Evolutionary conservation across 495 filamentous ascomycete genomes (phyloP), one percentile per base, ranked within the genome.

Genomic region (Penicillium mononematosum): DNA sequence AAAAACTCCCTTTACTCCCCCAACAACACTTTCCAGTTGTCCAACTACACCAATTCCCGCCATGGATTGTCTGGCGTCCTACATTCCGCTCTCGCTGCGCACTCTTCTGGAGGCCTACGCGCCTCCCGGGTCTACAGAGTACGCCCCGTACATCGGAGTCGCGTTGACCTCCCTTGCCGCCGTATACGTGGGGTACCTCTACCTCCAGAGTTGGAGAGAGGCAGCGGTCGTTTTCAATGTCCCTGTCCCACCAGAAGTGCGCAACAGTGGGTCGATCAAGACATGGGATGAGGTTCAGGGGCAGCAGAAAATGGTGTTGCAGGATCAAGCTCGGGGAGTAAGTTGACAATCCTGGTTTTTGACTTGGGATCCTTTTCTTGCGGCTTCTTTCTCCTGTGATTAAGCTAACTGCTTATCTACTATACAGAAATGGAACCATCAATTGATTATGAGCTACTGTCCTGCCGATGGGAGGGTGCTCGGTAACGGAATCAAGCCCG

Each of bases 391-490:
- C 41, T 19, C 24, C 0, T 19, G 25, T 47, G 5, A 27, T 41
- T 36, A 24, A 12, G 43, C 34, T 50, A 34, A 24, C 34, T 24
- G 8, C 11, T 27, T 14, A 24, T 58, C 38, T 49, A 19, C 5
- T 3, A 19, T 48, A 17, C 52, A 78, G 74, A 66, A 73, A 72
- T 79, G 75, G 75, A 75, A 70, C 49, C 58, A 71, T 24, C 58
- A 76, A 7, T 59, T 74, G 51, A 74, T 79, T 36, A 73, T 78
- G 71, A 77, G 94, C 77, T 98, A 97, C 69, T 88, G 85, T 50
- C 94, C 94, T 3, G 93, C 93, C 0, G 95, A 90, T 45, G 94
- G 93, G 50, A 81, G 86, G 63, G 83, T 90, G 48, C 83, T 98
- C 25, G 92, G 91, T 44, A 77, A 82, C 55, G 72, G 71, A 53